These are phyloP conservation scores for Termitomyces sp. DNA, from an alignment of 768 basidiomycete species.

Conservation along the genomic window DNA sequence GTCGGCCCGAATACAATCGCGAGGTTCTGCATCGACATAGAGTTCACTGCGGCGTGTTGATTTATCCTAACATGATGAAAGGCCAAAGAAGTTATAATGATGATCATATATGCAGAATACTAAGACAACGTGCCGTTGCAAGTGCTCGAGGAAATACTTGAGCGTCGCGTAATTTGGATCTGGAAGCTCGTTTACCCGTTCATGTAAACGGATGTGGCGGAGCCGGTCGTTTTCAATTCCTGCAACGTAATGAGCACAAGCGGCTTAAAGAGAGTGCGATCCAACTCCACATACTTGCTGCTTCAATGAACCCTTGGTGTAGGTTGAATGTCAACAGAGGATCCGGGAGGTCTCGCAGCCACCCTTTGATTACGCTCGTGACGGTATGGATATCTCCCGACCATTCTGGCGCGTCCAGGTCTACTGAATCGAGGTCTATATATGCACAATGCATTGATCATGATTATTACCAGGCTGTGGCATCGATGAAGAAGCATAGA, in stretches of 20 bases:
- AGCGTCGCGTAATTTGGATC: slow-evolving; percentile 98
- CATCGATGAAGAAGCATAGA: background rate
- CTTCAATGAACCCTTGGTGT: slow-evolving; percentile 92
- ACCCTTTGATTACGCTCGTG: slow-evolving; percentile 90
- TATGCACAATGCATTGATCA: slow-evolving; percentile 9
- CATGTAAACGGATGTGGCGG: slow-evolving; percentile 93
- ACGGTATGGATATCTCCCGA: slow-evolving; percentile 93
- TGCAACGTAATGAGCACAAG: slow-evolving; percentile 21
- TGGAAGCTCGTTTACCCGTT: slow-evolving; percentile 95
- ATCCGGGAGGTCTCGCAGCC: slow-evolving; percentile 94
- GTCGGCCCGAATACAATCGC: slow-evolving; percentile 99
- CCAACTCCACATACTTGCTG: slow-evolving; percentile 50
- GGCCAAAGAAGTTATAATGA: background rate
- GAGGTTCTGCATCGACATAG: slow-evolving; percentile 90
- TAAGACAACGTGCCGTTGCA: slow-evolving; percentile 64
- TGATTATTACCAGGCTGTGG: background rate
- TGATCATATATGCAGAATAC: background rate
- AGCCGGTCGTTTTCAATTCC: slow-evolving; percentile 92
- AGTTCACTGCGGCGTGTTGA: slow-evolving; percentile 70
- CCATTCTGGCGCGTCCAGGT: slow-evolving; percentile 88
- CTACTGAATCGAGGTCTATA: slow-evolving; percentile 76
- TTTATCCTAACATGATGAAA: slow-evolving; percentile 51
- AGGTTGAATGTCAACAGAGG: slow-evolving; percentile 80
- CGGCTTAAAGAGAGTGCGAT: background rate
- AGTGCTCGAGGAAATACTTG: slow-evolving; percentile 92